Percentiles rank a stretch among this genome's conserved stretches.
Conservation (phyloP, 164 flowering plant species). For the Cinnamomum chago region DNA sequence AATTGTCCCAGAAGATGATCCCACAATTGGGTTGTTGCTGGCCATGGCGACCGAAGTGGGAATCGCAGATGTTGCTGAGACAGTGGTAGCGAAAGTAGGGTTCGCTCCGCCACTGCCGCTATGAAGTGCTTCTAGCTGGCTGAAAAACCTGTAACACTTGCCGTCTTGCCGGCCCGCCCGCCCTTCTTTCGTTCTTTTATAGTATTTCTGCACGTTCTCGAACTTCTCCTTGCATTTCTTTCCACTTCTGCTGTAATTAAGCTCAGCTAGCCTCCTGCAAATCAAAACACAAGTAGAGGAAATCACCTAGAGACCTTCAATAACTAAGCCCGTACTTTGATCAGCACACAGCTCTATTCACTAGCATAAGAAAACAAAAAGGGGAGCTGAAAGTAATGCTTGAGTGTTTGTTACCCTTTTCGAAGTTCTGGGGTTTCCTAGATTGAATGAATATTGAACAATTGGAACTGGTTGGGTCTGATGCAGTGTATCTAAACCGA, state of each 20-base stretch:
- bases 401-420: not conserved
- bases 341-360: too few relatives aligned
- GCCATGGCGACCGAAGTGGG: slow-evolving; percentile 4
- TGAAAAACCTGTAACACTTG: slow-evolving; percentile 55
- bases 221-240: slow-evolving; percentile 75
- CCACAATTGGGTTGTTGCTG: slow-evolving; percentile 7
- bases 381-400: not conserved
- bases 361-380: not conserved
- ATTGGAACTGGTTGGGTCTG: slow-evolving; percentile 19
- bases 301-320: not conserved
- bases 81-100: not conserved
- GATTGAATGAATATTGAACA: not conserved
- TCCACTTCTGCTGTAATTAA: slow-evolving; percentile 52
- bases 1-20: not conserved
- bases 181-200: slow-evolving; percentile 66
- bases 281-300: slow-evolving; percentile 5
- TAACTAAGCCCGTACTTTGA: not conserved
- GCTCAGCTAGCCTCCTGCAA: slow-evolving; percentile 58
- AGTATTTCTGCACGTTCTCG: slow-evolving; percentile 71
- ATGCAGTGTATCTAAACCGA: not conserved
- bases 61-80: slow-evolving; percentile 6
- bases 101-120: slow-evolving; percentile 8
- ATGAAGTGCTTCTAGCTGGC: slow-evolving; percentile 62
- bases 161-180: slow-evolving; percentile 72
- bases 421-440: not conserved